Percentiles rank a stretch among this genome's conserved stretches.
Conservation (phyloP, 1,139 yeast species). For the Yamadazyma epiphylla region DNA sequence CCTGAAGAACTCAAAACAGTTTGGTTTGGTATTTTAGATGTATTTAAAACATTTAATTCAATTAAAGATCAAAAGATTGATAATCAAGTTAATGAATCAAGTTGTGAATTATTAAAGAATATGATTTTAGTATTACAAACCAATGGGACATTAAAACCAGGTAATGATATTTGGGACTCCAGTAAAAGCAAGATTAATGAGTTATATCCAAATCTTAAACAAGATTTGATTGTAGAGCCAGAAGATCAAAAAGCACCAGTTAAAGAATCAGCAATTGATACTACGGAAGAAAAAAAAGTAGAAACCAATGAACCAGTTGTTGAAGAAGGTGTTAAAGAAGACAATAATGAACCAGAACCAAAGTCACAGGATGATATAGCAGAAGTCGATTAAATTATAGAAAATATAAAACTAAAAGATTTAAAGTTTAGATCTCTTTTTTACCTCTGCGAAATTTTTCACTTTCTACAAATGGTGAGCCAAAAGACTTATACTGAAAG, state of each 20-base stretch:
- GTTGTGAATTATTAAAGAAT: conserved; percentile 62
- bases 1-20: conserved; percentile 20
- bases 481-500: conserved; percentile 55
- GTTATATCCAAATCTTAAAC: conserved; percentile 42
- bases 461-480: conserved; percentile 3
- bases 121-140: conserved; percentile 39
- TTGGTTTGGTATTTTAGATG: conserved; percentile 37
- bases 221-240: conserved; percentile 16
- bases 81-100: conserved; percentile 49
- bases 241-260: not conserved
- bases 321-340: not conserved
- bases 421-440: no score
- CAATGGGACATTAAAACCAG: conserved; percentile 20
- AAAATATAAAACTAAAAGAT: no score
- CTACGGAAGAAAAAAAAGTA: not conserved
- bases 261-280: not conserved
- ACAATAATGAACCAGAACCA: not conserved
- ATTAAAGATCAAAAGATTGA: conserved; percentile 19
- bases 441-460: not conserved
- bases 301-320: no score
- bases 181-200: conserved; percentile 44
- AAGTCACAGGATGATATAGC: not conserved
- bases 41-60: conserved; percentile 25
- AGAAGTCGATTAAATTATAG: not conserved
- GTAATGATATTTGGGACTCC: conserved; percentile 25